Conservation (phyloP, 352 stramenopile genomes). For the Phytophthora hibernalis region DNA sequence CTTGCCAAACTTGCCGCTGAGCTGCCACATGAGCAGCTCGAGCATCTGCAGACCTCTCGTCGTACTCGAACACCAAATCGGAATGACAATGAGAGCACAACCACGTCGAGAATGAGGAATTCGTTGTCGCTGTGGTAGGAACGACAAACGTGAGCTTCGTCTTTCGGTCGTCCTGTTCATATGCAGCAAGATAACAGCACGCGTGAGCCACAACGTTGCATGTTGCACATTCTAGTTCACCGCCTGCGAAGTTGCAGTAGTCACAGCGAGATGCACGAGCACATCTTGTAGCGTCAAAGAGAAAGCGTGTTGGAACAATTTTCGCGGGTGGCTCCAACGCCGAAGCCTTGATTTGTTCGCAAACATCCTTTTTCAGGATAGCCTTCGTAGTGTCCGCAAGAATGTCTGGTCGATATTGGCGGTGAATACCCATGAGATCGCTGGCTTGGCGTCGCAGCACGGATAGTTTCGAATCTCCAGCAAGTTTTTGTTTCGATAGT, state of each 20-base stretch:
- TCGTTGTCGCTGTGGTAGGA: constrained; percentile 20
- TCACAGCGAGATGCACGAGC: constrained; percentile 55
- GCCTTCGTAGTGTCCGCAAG: constrained; percentile 19
- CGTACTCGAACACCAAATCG: constrained; percentile 63
- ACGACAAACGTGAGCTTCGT: constrained; percentile 65
- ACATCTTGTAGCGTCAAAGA: constrained; percentile 57
- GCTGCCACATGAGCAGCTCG: constrained; percentile 49
- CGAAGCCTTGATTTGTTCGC: constrained; percentile 12
- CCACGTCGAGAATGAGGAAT: constrained; percentile 56
- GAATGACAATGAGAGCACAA: constrained; percentile 60
- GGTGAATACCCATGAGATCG: constrained; percentile 15
- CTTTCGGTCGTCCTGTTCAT: constrained; percentile 42
- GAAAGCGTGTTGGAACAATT: constrained; percentile 54
- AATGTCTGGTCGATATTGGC: constrained; percentile 8
- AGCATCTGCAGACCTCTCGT: constrained; percentile 48
- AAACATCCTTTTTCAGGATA: constrained; percentile 16
- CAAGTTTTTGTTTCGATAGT: background rate
- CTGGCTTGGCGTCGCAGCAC: constrained; percentile 28
- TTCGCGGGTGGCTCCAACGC: constrained; percentile 16
- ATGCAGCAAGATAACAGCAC: constrained; percentile 56
- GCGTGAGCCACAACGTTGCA: constrained; percentile 76
- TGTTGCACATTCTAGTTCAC: constrained; percentile 69
- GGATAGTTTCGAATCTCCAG: background rate
- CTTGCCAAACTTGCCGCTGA: constrained; percentile 59
- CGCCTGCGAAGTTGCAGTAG: constrained; percentile 66